phyloP scores from a whole-genome alignment of 139 green algal species.

The Diplosphaera chodatii region DNA sequence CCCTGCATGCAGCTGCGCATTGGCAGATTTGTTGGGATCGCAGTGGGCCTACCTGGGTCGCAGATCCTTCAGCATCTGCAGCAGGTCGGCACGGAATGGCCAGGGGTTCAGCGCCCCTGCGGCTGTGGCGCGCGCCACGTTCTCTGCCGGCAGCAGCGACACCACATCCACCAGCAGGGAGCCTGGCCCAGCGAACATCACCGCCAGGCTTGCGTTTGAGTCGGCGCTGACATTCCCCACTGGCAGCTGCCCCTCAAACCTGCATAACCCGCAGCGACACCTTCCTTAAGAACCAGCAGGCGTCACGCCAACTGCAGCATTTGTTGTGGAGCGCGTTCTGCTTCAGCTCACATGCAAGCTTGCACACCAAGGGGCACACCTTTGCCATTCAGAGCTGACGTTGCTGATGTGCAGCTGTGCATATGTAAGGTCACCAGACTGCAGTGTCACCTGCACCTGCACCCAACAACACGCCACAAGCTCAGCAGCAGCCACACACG shows the following conservation, averaged over 20 bases:
- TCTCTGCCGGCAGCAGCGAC: slow-evolving; percentile 31
- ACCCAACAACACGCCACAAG: too few species aligned
- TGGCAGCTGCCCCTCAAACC: background rate
- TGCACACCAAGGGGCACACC: background rate
- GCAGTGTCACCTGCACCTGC: background rate
- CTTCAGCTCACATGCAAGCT: too few species aligned
- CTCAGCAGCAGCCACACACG: too few species aligned
- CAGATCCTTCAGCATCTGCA: slow-evolving; percentile 24
- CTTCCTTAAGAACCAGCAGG: too few species aligned
- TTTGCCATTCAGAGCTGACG: background rate
- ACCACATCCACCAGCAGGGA: slow-evolving; percentile 20
- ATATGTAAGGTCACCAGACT: background rate
- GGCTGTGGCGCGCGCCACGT: slow-evolving; percentile 11
- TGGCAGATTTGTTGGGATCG: too few species aligned
- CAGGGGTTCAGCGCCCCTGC: slow-evolving; percentile 21
- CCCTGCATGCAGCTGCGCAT: background rate
- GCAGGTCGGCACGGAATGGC: slow-evolving; percentile 32
- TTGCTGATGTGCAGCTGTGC: background rate
- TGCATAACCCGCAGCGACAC: background rate
- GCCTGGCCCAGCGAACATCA: slow-evolving; percentile 14
- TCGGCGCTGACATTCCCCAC: slow-evolving; percentile 6
- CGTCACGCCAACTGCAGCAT: too few species aligned
- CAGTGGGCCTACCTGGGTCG: slow-evolving; percentile 20
- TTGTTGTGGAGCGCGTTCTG: too few species aligned
- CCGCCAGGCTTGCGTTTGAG: slow-evolving; percentile 3